Conservation (phyloP, 2,329 filamentous ascomycete genomes). For the Colletotrichum caudatum region DNA sequence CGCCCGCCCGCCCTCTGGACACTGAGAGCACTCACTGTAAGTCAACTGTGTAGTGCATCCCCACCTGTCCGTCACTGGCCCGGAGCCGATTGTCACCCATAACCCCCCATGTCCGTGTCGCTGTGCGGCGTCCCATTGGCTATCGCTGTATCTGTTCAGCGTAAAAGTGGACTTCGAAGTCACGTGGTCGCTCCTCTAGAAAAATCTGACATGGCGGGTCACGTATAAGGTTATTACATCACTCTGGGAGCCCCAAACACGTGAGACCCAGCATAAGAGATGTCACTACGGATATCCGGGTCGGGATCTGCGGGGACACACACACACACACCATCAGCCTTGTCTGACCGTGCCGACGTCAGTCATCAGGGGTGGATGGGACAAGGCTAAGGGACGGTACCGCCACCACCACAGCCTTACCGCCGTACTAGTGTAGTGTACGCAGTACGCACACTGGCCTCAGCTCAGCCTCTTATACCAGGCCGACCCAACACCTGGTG, state of each 20-base stretch:
- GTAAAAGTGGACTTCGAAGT: neutral
- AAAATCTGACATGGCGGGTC: constrained; percentile 26
- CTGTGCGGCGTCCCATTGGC: constrained; percentile 20
- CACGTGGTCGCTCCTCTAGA: constrained; percentile 34
- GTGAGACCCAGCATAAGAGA: neutral
- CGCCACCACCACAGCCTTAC: constrained; percentile 14
- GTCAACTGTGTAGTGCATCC: constrained; percentile 16
- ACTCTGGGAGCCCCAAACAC: constrained; percentile 15
- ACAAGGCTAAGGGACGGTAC: constrained; percentile 11
- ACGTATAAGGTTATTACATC: constrained; percentile 28
- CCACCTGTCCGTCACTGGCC: constrained; percentile 39
- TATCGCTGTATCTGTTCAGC: neutral
- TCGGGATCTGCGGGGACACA: constrained; percentile 12
- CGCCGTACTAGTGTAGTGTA: neutral
- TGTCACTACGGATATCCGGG: neutral
- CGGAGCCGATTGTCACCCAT: constrained; percentile 30
- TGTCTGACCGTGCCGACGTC: constrained; percentile 17
- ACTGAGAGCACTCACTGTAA: constrained; percentile 34
- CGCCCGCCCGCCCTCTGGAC: neutral
- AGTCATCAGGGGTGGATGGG: neutral
- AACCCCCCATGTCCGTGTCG: constrained; percentile 19
- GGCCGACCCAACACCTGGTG: neutral
- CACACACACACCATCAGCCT: constrained; percentile 9
- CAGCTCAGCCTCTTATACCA: constrained; percentile 5
- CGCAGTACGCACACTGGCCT: constrained; percentile 4